A percentile compares a stretch with the other conserved stretches of the same genome.
Evolutionary conservation across 257 asterid genomes (phyloP).

Genomic region (Henckelia pumila): DNA sequence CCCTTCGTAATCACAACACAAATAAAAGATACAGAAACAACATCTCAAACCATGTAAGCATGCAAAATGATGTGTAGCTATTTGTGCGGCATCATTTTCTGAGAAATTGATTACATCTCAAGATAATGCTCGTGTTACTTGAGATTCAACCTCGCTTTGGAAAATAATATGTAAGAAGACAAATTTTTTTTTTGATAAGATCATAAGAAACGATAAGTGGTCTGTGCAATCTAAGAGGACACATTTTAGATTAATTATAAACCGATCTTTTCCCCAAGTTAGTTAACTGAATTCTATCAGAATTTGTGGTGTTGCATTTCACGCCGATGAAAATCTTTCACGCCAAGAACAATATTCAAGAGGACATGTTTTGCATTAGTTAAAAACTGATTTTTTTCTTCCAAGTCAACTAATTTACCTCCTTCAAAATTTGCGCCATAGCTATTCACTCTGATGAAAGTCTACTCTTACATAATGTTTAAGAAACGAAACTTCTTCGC

Average conservation of each 20-base stretch:
- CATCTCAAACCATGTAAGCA: slow-evolving; percentile 8
- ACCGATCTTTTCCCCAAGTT: background rate
- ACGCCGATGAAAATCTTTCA: background rate
- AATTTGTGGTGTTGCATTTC: background rate
- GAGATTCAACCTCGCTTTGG: background rate
- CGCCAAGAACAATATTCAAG: background rate
- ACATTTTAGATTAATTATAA: too few relatives aligned
- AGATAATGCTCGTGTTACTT: background rate
- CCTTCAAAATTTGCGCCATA: background rate
- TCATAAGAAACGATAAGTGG: too few relatives aligned
- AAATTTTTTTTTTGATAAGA: too few relatives aligned
- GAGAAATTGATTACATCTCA: background rate
- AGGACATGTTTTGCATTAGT: too few relatives aligned
- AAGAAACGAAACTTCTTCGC: background rate
- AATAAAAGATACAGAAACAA: slow-evolving; percentile 10
- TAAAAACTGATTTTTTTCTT: background rate
- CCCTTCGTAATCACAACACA: slow-evolving; percentile 14
- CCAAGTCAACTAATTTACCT: background rate
- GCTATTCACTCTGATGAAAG: background rate
- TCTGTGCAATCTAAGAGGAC: background rate
- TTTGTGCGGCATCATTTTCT: background rate
- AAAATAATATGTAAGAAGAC: background rate
- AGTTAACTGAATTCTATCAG: background rate
- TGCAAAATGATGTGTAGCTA: background rate
- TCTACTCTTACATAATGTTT: background rate